Evolutionary conservation across 495 filamentous ascomycete genomes (phyloP), one percentile per base, ranked within the genome.

Genomic region (Tuber aestivum): DNA sequence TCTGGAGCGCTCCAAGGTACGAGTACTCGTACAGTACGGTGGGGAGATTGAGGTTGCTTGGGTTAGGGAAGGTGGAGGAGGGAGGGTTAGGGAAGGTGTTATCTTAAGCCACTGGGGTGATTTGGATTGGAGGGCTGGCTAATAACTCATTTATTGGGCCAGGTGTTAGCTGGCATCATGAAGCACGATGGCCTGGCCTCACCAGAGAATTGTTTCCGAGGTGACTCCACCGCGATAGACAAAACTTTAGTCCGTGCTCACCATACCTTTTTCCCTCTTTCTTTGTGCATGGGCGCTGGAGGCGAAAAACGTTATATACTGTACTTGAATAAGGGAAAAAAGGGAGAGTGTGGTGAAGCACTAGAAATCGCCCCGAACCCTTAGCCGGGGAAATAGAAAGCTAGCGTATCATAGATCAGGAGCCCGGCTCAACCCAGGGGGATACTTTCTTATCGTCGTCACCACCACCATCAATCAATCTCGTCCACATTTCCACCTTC

Each of bases 381-480:
- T 12, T 40, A 21, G 5, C 35, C 18, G 2, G 38, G 14, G 23
- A 40, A 40, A 41, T 32, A 9, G 37, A 40, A 5, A n/a, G 37
- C 38, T 71, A 20, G 35, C 9, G n/a, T 35, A 70, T 18, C 16
- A 16, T 16, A 40, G 20, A 23, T 40, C 32, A 21, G 38, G n/a
- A n/a, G 37, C 3, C 8, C 35, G n/a, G 16, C 5, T 18, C 56
- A 71, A n/a, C 41, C 70, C 69, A 37, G n/a, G 21, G 37, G 16
- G 41, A 70, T n/a, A n/a, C 32, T 42, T 18, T 42, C 37, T 71
- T 32, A 42, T 71, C 70, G 70, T 42, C 70, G 70, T 42, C 70
- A 32, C 21, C 70, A 16, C 21, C 70, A 7, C 70, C 3, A 71
- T 71, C 35, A 40, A 40, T 42, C 37, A 40, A 20, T n/a, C 70